Base-by-base conservation (phyloP, 768 basidiomycete genomes). In the Suillus variegatus region DNA sequence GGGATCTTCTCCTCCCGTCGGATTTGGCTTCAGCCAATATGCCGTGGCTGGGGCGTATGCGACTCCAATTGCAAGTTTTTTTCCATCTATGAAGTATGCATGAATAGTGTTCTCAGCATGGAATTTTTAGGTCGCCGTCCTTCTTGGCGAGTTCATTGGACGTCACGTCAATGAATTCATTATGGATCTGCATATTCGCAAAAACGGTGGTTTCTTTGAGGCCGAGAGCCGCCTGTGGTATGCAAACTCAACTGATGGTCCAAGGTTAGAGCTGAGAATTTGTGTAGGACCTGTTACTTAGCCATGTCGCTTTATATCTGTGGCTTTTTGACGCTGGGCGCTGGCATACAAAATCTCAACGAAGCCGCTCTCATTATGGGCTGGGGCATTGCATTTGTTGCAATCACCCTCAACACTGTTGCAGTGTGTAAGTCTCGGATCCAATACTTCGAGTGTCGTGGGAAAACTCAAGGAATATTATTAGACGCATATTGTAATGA, bases 71-170 rank as follows among this genome's bases (percentile, higher is more conserved):
- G 82, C 81, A 52, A 0, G 78, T 68, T 20, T 44, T 46, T 41
- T 44, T 18, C 7, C 28, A 18, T 54, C 18, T 5, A 18, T 20
- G 9, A 54, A 28, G 18, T 54, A 9, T 18, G 3, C 16, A 18
- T 52, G 16, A 18, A 7, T 28, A 28, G 8, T 35, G 25, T 10
- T 32, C 28, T 54, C 18, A 32, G 18, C 28, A 18, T 54, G 16
- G 5, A 54, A 18, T 46, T 35, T 58, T 14, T 44, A 84, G 83
- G 72, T 86, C 28, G 85, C 81, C 0, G 81, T 82, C 13, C 51
- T 86, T 12, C 67, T 87, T 28, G 87, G 86, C 6, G 85, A 87
- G 68, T 18, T 86, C 3, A 71, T 81, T 6, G 86, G 86, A 43
- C 78, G 82, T 7, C 85, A 79, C 66, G 72, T 78, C 51, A 86